A percentile compares a stretch with the other conserved stretches of the same genome.
Conservation (phyloP, 345 rosid species). For the Linum tenue region DNA sequence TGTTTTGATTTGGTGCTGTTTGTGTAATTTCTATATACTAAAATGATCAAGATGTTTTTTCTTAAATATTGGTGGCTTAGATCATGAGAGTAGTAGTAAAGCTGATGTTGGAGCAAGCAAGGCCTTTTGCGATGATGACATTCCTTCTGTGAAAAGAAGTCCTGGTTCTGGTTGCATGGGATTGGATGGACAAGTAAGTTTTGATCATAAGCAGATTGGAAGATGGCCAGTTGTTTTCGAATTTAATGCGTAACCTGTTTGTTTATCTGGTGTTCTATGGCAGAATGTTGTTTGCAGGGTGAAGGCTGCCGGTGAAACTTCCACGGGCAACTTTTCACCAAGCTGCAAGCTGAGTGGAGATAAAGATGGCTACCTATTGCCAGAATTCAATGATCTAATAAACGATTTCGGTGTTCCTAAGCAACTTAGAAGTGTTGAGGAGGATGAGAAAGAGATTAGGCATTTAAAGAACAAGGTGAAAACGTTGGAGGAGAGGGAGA, state of each 20-base stretch:
- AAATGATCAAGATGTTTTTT: constrained; percentile 11
- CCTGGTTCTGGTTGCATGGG: constrained; percentile 12
- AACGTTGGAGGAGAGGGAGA: constrained; percentile 61
- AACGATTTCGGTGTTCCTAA: constrained; percentile 37
- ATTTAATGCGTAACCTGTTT: constrained; percentile 13
- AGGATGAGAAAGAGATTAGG: constrained; percentile 49
- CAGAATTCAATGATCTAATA: constrained; percentile 44
- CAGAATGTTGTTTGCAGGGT: constrained; percentile 23
- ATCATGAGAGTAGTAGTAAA: constrained; percentile 18
- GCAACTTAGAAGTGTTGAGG: constrained; percentile 29
- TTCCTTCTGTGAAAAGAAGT: constrained; percentile 12
- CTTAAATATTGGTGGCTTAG: constrained; percentile 24
- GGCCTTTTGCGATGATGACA: constrained; percentile 14
- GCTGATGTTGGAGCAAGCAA: constrained; percentile 13
- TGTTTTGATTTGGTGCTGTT: neutral
- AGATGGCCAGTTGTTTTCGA: constrained; percentile 44
- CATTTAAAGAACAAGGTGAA: constrained; percentile 45
- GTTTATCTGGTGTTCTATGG: constrained; percentile 10
- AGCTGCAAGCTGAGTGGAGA: constrained; percentile 24
- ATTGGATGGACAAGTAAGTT: constrained; percentile 32
- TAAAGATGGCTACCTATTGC: constrained; percentile 45
- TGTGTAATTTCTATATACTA: constrained; percentile 12
- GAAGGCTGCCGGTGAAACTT: constrained; percentile 33
- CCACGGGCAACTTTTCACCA: constrained; percentile 21
- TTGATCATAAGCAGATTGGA: constrained; percentile 39